phyloP scores from a whole-genome alignment of 192 early-diverging fungal species.

The Mortierella hygrophila region DNA sequence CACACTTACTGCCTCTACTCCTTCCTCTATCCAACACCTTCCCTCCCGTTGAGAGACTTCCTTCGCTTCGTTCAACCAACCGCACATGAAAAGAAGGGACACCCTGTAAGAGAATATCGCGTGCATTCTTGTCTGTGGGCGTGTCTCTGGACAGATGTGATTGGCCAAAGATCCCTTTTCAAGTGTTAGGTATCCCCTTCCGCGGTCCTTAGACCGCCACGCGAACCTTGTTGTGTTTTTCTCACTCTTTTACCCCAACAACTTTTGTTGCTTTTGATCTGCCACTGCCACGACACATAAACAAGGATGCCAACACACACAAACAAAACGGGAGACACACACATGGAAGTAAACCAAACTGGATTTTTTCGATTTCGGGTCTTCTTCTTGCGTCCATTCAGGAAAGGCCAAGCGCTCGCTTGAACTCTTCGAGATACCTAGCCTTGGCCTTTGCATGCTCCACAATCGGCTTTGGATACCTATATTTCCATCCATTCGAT shows the following conservation, averaged over 20 bases:
- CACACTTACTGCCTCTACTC: too few species aligned
- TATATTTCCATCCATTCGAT: not conserved
- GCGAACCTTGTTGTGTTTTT: slow-evolving; percentile 9
- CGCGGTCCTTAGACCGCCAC: not conserved
- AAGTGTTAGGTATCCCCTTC: not conserved
- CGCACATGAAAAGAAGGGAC: too few species aligned
- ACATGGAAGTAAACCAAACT: not conserved
- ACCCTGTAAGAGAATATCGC: not conserved
- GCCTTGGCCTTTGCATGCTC: slow-evolving; percentile 70
- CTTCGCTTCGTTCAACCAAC: too few species aligned
- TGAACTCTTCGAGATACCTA: slow-evolving; percentile 62
- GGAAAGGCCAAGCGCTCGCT: slow-evolving; percentile 43
- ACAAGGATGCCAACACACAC: not conserved
- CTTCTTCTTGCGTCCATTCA: not conserved
- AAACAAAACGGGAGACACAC: not conserved
- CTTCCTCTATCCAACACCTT: too few species aligned
- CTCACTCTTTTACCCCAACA: slow-evolving; percentile 7
- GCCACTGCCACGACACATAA: not conserved
- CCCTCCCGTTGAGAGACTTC: too few species aligned
- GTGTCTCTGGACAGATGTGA: not conserved
- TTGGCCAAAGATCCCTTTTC: not conserved
- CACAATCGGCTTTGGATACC: slow-evolving; percentile 75
- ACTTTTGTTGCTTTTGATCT: slow-evolving; percentile 6
- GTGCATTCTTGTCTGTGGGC: not conserved
- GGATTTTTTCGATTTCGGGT: not conserved